Percentiles rank a stretch among this genome's conserved stretches.
Conservation (phyloP, 768 basidiomycete genomes). For the Mycena chlorophos region DNA sequence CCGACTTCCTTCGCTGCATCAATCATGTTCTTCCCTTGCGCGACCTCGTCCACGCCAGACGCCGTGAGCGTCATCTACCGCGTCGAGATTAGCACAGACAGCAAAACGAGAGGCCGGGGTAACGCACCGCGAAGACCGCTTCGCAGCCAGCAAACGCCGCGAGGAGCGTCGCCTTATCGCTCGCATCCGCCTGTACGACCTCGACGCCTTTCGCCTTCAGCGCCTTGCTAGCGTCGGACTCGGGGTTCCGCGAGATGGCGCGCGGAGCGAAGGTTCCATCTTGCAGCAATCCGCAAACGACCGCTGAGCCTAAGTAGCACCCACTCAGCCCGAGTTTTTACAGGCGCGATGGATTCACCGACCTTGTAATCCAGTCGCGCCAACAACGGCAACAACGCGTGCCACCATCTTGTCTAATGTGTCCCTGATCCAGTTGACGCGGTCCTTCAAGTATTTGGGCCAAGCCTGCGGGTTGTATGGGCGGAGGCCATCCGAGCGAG, state of each 20-base stretch:
- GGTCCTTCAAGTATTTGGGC: too few species aligned
- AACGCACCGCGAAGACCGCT: slow-evolving; percentile 33
- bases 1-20: slow-evolving; percentile 28
- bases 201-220: slow-evolving; percentile 25
- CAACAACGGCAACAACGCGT: slow-evolving; percentile 32
- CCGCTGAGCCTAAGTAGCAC: slow-evolving; percentile 26
- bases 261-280: slow-evolving; percentile 37
- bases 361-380: slow-evolving; percentile 40
- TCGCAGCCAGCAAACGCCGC: slow-evolving; percentile 30
- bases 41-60: slow-evolving; percentile 9
- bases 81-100: background rate
- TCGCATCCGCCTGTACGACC: slow-evolving; percentile 20
- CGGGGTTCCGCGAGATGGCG: slow-evolving; percentile 33
- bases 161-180: slow-evolving; percentile 28
- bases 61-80: background rate
- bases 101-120: background rate
- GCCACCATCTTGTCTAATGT: too few species aligned
- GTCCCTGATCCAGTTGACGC: too few species aligned
- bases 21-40: slow-evolving; percentile 25
- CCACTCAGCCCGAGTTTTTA: too few species aligned
- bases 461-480: too few species aligned
- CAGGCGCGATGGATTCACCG: background rate
- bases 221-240: slow-evolving; percentile 25
- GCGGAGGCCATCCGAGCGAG: too few species aligned
- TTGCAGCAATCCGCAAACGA: slow-evolving; percentile 30